Percentiles rank a stretch among this genome's conserved stretches.
Conservation (phyloP, 352 stramenopile species). For the Globisporangium middletonii region DNA sequence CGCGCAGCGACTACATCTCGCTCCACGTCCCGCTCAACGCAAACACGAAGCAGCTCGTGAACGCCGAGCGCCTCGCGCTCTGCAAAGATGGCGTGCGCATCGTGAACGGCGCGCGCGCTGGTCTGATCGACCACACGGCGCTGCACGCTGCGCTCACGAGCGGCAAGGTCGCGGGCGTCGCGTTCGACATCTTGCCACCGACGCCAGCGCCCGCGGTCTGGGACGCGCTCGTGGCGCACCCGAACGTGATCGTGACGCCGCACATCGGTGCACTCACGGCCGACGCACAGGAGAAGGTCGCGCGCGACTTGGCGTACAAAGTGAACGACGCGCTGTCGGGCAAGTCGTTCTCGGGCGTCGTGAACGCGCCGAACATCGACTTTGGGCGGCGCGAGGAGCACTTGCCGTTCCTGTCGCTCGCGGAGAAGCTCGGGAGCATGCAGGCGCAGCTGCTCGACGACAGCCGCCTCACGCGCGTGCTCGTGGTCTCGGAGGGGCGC, state of each 20-base stretch:
- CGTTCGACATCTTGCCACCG: slow-evolving; percentile 69
- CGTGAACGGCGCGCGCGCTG: slow-evolving; percentile 92
- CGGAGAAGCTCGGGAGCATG: slow-evolving; percentile 89
- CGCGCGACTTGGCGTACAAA: slow-evolving; percentile 87
- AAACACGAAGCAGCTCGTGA: slow-evolving; percentile 90
- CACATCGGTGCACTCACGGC: slow-evolving; percentile 94
- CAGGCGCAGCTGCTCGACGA: slow-evolving; percentile 81
- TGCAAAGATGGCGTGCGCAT: slow-evolving; percentile 93
- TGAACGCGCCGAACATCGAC: slow-evolving; percentile 95
- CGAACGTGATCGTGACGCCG: slow-evolving; percentile 90
- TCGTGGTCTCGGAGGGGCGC: slow-evolving; percentile 77
- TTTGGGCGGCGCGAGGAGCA: slow-evolving; percentile 75
- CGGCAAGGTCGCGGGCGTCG: slow-evolving; percentile 68
- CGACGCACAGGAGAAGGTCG: slow-evolving; percentile 92
- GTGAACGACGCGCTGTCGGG: slow-evolving; percentile 90
- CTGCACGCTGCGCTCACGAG: slow-evolving; percentile 84
- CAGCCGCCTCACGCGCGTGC: slow-evolving; percentile 52
- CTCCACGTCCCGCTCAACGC: slow-evolving; percentile 96
- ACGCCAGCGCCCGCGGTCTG: slow-evolving; percentile 42
- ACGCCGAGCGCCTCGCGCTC: slow-evolving; percentile 57
- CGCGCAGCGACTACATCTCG: slow-evolving; percentile 93
- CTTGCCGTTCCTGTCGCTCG: slow-evolving; percentile 82
- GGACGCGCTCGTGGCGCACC: slow-evolving; percentile 78
- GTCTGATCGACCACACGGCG: slow-evolving; percentile 91
- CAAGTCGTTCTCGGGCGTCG: slow-evolving; percentile 90